These are phyloP conservation scores for Ceratocystis smalleyi DNA, from an alignment of 2,329 filamentous ascomycete species.

Conservation along the genomic window DNA sequence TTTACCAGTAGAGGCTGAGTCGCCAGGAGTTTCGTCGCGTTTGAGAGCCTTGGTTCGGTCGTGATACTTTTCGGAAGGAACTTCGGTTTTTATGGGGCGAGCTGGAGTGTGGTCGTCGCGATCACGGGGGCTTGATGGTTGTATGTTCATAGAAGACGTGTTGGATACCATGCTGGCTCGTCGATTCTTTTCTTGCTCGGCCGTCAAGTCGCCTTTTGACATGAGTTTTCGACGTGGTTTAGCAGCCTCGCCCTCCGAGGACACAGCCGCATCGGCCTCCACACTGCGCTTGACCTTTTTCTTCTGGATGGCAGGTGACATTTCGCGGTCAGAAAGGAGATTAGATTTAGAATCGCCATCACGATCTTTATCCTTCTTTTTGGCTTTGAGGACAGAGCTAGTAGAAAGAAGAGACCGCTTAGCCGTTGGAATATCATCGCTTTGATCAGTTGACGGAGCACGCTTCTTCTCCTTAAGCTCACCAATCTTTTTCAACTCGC, in stretches of 20 bases:
- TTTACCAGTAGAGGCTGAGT: constrained; percentile 39
- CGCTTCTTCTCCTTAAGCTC: constrained; percentile 37
- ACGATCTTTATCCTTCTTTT: constrained; percentile 38
- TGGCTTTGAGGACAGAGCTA: constrained; percentile 31
- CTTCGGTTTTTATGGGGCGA: constrained; percentile 33
- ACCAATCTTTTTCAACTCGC: constrained; percentile 23
- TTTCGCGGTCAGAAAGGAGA: constrained; percentile 34
- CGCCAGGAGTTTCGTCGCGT: constrained; percentile 41
- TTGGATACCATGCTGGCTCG: constrained; percentile 43
- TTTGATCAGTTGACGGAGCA: constrained; percentile 29
- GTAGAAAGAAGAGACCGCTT: constrained; percentile 31
- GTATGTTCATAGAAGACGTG: constrained; percentile 30
- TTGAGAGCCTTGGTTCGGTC: constrained; percentile 46
- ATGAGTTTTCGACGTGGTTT: constrained; percentile 49
- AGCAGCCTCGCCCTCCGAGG: constrained; percentile 40
- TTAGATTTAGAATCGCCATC: constrained; percentile 24
- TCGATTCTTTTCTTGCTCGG: constrained; percentile 41
- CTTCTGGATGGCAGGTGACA: constrained; percentile 35
- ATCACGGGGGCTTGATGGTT: constrained; percentile 39
- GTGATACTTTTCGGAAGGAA: constrained; percentile 31
- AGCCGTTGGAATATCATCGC: constrained; percentile 33
- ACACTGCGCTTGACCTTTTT: constrained; percentile 35
- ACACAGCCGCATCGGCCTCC: constrained; percentile 39
- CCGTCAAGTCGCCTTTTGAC: constrained; percentile 46
- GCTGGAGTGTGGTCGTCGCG: constrained; percentile 30